phyloP scores from a whole-genome alignment of 106 monocot species.

The Platanthera guangdongensis region DNA sequence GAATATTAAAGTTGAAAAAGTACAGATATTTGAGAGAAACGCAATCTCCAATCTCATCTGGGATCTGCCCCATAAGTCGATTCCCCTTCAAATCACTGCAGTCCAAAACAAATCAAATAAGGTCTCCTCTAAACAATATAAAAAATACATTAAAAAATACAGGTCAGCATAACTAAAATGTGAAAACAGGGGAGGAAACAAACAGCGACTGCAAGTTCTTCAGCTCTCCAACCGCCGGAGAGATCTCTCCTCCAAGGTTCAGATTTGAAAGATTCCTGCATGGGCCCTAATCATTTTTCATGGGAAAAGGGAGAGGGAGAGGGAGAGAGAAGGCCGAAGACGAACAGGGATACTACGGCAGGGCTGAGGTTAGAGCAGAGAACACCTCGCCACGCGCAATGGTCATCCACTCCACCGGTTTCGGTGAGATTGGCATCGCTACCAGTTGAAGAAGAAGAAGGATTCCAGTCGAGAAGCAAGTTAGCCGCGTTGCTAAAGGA shows the following conservation, averaged over 20 bases:
- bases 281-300: not conserved
- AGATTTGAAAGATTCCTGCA: conserved; percentile 87
- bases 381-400: conserved; percentile 87
- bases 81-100: conserved; percentile 92
- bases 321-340: not conserved
- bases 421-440: conserved; percentile 8
- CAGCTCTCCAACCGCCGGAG: conserved; percentile 69
- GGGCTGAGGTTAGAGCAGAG: conserved; percentile 57
- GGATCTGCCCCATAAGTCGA: conserved; percentile 71
- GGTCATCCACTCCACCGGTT: conserved; percentile 12
- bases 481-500: conserved; percentile 61
- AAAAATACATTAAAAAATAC: not conserved
- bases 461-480: conserved; percentile 70
- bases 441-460: not conserved
- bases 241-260: conserved; percentile 90
- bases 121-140: not conserved
- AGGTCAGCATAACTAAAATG: not conserved
- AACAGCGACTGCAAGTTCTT: conserved; percentile 73
- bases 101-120: not conserved
- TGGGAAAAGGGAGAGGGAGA: not conserved
- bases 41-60: conserved; percentile 95
- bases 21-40: conserved; percentile 84
- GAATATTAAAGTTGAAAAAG: not conserved
- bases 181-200: not conserved
- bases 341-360: conserved; percentile 60